phyloP scores from a whole-genome alignment of 2,329 filamentous ascomycete species.

The Pyricularia pennisetigena region DNA sequence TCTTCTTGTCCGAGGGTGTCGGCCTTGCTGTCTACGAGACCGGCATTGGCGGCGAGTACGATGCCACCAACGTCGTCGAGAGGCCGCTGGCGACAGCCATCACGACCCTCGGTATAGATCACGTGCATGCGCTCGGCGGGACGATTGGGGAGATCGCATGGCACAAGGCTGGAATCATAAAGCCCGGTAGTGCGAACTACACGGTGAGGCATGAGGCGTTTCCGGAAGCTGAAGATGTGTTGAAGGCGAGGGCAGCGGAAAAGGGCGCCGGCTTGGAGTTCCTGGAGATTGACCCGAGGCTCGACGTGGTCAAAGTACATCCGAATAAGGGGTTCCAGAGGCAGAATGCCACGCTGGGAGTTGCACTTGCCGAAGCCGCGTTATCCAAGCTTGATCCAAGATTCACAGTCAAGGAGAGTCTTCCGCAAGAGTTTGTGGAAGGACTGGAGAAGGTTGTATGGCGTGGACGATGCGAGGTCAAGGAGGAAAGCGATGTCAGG shows the following conservation, averaged over 20 bases:
- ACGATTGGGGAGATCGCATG: constrained; percentile 59
- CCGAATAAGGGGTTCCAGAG: constrained; percentile 13
- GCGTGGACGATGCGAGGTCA: constrained; percentile 67
- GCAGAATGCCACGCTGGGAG: constrained; percentile 16
- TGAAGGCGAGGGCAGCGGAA: constrained; percentile 40
- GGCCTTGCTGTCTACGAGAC: constrained; percentile 57
- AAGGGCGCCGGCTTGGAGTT: constrained; percentile 22
- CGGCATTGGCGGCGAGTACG: constrained; percentile 46
- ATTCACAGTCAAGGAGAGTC: neutral
- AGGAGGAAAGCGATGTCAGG: constrained; percentile 36
- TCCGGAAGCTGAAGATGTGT: constrained; percentile 35
- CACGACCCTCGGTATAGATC: constrained; percentile 54
- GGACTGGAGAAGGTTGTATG: constrained; percentile 60
- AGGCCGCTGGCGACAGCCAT: constrained; percentile 23
- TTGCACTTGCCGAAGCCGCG: constrained; percentile 26
- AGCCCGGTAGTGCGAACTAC: constrained; percentile 42
- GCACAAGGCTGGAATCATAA: constrained; percentile 68
- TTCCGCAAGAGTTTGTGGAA: constrained; percentile 46
- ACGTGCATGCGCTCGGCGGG: constrained; percentile 51
- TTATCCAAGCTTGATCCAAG: constrained; percentile 33
- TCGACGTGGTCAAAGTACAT: constrained; percentile 7
- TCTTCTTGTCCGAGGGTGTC: constrained; percentile 53
- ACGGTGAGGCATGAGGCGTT: constrained; percentile 35
- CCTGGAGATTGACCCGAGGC: constrained; percentile 10
- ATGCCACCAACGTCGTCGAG: constrained; percentile 63